Conservation (phyloP, 1,284 basidiomycete genomes). For the Fomitopsis schrenkii region DNA sequence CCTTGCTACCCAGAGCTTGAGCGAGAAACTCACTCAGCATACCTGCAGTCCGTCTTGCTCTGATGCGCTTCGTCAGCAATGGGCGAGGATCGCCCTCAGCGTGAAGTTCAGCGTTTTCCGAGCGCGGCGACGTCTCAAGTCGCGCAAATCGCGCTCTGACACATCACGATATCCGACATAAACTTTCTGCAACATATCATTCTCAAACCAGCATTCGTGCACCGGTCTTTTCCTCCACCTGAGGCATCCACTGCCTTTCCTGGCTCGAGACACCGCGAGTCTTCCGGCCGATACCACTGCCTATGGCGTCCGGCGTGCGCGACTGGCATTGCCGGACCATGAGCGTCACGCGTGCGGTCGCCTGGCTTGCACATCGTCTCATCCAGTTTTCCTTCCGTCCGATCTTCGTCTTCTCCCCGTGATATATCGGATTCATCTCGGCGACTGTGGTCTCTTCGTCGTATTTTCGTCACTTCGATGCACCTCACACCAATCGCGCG, state of each 20-base stretch:
- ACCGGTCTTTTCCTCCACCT: background rate
- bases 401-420: background rate
- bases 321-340: background rate
- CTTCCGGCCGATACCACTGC: background rate
- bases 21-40: constrained; percentile 1
- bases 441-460: background rate
- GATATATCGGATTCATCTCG: constrained; percentile 3
- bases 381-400: background rate
- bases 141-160: background rate
- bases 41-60: constrained; percentile 47
- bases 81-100: background rate
- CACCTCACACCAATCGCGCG: background rate
- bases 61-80: constrained; percentile 38
- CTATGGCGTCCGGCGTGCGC: background rate
- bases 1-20: background rate
- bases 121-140: background rate
- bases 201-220: background rate
- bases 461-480: background rate
- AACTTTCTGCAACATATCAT: background rate
- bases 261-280: background rate
- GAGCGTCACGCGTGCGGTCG: background rate
- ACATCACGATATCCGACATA: background rate
- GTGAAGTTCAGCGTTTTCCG: constrained; percentile 1
- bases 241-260: background rate
- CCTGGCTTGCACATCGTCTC: background rate